These are phyloP conservation scores for Scutellaria baicalensis DNA, from an alignment of 257 asterid genomes.

Conservation along the genomic window DNA sequence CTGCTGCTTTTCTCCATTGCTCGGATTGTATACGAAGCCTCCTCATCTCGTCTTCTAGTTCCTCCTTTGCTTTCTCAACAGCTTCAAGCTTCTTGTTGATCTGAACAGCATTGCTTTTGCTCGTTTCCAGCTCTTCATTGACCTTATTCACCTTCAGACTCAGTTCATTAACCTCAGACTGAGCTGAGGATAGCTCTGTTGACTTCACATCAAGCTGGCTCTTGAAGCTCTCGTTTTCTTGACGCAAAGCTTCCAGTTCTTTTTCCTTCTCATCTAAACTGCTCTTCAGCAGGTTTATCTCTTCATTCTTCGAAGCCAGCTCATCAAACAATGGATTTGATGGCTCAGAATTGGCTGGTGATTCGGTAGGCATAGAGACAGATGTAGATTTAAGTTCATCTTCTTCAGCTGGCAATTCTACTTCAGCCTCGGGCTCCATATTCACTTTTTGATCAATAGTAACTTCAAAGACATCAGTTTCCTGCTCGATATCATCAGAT, in stretches of 20 bases:
- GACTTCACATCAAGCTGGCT: slow-evolving; percentile 40
- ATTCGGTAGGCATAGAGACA: slow-evolving; percentile 9
- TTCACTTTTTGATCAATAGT: slow-evolving; percentile 33
- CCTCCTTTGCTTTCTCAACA: slow-evolving; percentile 50
- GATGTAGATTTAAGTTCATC: slow-evolving; percentile 25
- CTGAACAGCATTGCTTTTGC: slow-evolving; percentile 24
- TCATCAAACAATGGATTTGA: slow-evolving; percentile 33
- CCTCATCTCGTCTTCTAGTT: slow-evolving; percentile 71
- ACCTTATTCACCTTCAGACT: slow-evolving; percentile 26
- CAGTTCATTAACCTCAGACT: slow-evolving; percentile 36
- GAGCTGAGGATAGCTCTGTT: slow-evolving; percentile 32
- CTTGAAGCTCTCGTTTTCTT: slow-evolving; percentile 49
- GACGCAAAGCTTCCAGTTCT: slow-evolving; percentile 26
- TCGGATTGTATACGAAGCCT: slow-evolving; percentile 77
- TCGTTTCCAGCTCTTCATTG: slow-evolving; percentile 56
- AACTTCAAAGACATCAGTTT: slow-evolving; percentile 80
- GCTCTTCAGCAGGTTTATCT: slow-evolving; percentile 33
- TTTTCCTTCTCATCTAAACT: slow-evolving; percentile 55
- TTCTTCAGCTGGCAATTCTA: slow-evolving; percentile 21
- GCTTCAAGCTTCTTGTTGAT: slow-evolving; percentile 43
- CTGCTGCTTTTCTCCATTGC: slow-evolving; percentile 99
- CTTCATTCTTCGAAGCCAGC: slow-evolving; percentile 45
- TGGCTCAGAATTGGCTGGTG: slow-evolving; percentile 21
- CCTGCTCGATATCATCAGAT: slow-evolving; percentile 42
- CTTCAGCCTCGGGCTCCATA: slow-evolving; percentile 28